Evolutionary conservation across 352 stramenopile species (phyloP).

Genomic region (Phytophthora hibernalis): DNA sequence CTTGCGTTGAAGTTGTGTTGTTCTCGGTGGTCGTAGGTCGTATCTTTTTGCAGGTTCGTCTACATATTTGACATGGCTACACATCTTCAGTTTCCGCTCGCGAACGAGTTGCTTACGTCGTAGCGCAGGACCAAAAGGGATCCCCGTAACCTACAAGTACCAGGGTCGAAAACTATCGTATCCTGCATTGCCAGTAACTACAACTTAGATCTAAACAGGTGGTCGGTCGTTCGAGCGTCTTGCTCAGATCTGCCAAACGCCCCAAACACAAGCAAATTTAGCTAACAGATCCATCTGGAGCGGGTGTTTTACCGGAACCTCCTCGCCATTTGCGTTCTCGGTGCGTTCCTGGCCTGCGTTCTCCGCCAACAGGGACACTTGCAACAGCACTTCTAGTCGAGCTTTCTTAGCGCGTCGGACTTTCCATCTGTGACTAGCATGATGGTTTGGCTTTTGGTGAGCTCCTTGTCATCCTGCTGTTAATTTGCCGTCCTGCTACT

Average conservation of each 20-base stretch:
- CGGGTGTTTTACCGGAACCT: slow-evolving; percentile 21
- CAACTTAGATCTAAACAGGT: too few species aligned
- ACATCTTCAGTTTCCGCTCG: too few species aligned
- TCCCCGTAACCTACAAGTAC: too few species aligned
- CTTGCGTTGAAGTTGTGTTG: too few species aligned
- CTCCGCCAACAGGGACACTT: slow-evolving; percentile 2
- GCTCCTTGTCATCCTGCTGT: slow-evolving; percentile 10
- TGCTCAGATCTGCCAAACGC: too few species aligned
- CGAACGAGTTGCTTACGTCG: too few species aligned
- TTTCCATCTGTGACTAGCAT: slow-evolving; percentile 2
- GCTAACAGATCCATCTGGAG: not conserved
- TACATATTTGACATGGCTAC: not conserved
- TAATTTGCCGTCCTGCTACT: not conserved
- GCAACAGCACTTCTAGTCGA: slow-evolving; percentile 8
- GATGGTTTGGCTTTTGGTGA: slow-evolving; percentile 1
- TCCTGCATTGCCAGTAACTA: too few species aligned
- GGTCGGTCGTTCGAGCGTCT: too few species aligned
- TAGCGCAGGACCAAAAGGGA: too few species aligned
- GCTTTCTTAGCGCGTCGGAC: slow-evolving; percentile 7
- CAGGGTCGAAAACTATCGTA: too few species aligned
- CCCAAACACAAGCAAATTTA: not conserved
- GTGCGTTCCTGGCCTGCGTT: not conserved
- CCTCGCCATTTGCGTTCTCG: slow-evolving; percentile 17
- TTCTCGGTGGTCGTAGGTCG: too few species aligned
- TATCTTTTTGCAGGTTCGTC: too few species aligned